Evolutionary conservation across 176 grass and related monocot genomes (phyloP), one percentile per base, ranked within the genome.

Genomic region (Miscanthus lutarioriparius): DNA sequence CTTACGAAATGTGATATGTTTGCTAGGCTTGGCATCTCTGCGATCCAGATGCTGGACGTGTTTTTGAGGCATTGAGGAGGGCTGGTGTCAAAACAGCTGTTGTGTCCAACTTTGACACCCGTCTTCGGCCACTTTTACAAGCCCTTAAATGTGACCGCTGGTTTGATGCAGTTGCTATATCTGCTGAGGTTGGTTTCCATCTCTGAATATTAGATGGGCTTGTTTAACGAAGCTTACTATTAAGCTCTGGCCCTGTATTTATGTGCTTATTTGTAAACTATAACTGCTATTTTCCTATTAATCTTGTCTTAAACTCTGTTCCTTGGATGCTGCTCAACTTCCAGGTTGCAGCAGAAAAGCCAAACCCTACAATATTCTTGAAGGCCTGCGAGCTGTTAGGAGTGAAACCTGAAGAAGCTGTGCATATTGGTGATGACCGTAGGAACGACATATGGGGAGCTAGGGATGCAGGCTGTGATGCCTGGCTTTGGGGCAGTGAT

Each of bases 401-500:
- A 16, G 90, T 99, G 70, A 89, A 96, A 80, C 91, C 93, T 79
- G 90, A 96, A 85, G 96, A 94, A 85, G 93, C 84, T 35, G 96
- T 99, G 75, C 96, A 96, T 77, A 87, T 99, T 33, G 96, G 96
- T 17, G 96, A 99, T 79, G 96, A 99, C 86, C 91, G 96, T 30
- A 90, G 96, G 81, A 99, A 96, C 28, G 93, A 99, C 67, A 7
- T 99, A 69, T 99, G 93, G 96, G 96, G 96, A 64, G 96, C 96
- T 12, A 92, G 96, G 78, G 93, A 99, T 78, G 93, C 93, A n/a
- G 96, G 96, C 49, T 99, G 93, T 37, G 96, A 96, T 64, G 96
- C 93, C 17, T 96, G 96, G 96, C 93, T 99, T 12, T 99, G 96
- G 93, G 93, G 93, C 83, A 92, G 88, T 72, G 96, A 99, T 84